Evolutionary conservation across 78 protist species (phyloP), one percentile per base, ranked within the genome.

Genomic region (Isochrysis galbana): DNA sequence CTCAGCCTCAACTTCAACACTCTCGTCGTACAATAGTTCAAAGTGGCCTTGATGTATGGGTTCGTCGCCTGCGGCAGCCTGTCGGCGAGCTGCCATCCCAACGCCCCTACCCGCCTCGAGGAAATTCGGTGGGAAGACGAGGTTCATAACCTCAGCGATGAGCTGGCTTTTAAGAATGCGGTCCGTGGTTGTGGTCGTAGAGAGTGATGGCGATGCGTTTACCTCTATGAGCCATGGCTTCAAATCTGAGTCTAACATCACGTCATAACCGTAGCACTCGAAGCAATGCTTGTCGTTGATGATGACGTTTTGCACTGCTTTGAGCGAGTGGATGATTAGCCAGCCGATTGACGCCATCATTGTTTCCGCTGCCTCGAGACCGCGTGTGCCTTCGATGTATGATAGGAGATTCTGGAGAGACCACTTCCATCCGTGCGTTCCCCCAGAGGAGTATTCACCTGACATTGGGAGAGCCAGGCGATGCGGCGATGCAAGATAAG

Each of bases 231-330:
- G 92, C 96, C 96, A 94, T 0, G 96, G 96, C 89, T 91, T 95
- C 47, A 95, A 92, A 21, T 0, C 22, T 54, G 55, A 78, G 77
- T 95, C 97, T 61, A 97, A 67, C 61, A 96, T 42, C 1, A 96
- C 23, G 86, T 96, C 97, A 84, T 95, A 97, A 54, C 96, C 96
- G 87, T 95, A 95, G 74, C 96, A 80, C 95, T 98, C 98, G 47
- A 96, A 96, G 95, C 98, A 96, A 91, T 95, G 96, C 77, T 95
- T 95, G 94, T 96, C 97, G 41, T 83, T 38, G 55, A 95, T 94
- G 84, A 97, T 95, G 72, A n/a, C 22, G 67, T 54, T 54, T 19
- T 54, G 67, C 67, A 19, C 32, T 54, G 95, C 94, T 26, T 51
- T 51, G 34, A 95, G 88, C n/a, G 96, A 83, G 44, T 93, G 94